phyloP scores from a whole-genome alignment of 352 stramenopile genomes.

The Phytophthora idaei region DNA sequence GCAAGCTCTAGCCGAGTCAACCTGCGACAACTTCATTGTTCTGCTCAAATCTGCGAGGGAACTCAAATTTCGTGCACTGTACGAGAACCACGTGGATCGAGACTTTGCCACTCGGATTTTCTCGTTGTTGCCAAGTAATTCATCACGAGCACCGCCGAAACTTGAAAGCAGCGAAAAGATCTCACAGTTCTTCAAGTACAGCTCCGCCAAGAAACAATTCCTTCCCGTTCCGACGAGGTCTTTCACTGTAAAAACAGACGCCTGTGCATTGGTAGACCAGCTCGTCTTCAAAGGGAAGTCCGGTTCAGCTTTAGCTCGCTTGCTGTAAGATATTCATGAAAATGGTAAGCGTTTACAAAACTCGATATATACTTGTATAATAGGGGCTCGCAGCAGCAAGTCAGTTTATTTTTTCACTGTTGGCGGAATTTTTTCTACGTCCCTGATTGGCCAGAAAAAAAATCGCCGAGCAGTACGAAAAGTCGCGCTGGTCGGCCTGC shows the following conservation, averaged over 20 bases:
- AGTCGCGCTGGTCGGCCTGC: too few relatives aligned
- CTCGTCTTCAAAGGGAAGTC: slow-evolving; percentile 58
- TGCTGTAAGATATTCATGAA: slow-evolving; percentile 16
- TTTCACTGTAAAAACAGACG: slow-evolving; percentile 81
- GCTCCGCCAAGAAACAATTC: slow-evolving; percentile 85
- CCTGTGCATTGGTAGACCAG: slow-evolving; percentile 62
- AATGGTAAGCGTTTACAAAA: background rate
- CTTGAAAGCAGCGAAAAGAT: slow-evolving; percentile 37
- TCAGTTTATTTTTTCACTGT: too few relatives aligned
- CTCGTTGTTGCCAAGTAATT: slow-evolving; percentile 38
- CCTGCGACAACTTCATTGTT: slow-evolving; percentile 76
- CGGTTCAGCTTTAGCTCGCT: slow-evolving; percentile 8
- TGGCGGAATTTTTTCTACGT: too few relatives aligned
- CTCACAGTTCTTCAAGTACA: slow-evolving; percentile 86
- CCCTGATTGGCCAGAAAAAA: too few relatives aligned
- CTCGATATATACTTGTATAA: background rate
- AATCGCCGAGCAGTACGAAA: too few relatives aligned
- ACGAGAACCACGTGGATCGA: slow-evolving; percentile 64
- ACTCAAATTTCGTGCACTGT: slow-evolving; percentile 76
- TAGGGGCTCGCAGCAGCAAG: too few relatives aligned
- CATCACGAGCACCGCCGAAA: slow-evolving; percentile 34
- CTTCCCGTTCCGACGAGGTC: slow-evolving; percentile 60
- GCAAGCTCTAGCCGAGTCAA: slow-evolving; percentile 46
- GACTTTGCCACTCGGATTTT: slow-evolving; percentile 51
- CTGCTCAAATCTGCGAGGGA: slow-evolving; percentile 76